These are phyloP conservation scores for Exidia glandulosa DNA, from an alignment of 768 basidiomycete species.

Conservation along the genomic window DNA sequence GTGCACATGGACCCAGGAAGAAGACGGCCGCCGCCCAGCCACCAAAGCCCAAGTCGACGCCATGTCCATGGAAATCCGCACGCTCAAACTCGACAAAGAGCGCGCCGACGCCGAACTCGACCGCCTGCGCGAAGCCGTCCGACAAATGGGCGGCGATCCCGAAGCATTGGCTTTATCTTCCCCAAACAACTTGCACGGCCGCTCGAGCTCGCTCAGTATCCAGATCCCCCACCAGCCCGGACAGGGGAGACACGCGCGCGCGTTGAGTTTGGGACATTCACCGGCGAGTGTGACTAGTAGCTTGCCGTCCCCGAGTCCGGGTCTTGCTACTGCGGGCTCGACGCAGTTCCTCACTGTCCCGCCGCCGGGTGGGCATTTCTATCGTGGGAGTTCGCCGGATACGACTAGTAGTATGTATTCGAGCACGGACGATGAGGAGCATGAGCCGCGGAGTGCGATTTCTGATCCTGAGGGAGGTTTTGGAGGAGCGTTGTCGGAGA, in stretches of 20 bases:
- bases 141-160: not conserved
- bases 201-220: not conserved
- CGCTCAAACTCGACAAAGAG: not conserved
- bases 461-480: not conserved
- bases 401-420: not conserved
- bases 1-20: constrained; percentile 6
- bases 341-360: not conserved
- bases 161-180: not conserved
- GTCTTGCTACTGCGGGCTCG: not conserved
- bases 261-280: not conserved
- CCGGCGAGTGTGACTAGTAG: not conserved
- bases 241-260: not conserved
- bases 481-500: not conserved
- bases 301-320: not conserved
- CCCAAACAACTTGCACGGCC: not conserved
- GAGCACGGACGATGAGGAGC: not conserved
- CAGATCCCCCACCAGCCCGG: not conserved
- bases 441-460: not conserved
- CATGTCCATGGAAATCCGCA: not conserved
- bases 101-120: not conserved
- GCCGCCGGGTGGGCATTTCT: not conserved
- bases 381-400: not conserved
- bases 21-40: constrained; percentile 4
- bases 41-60: constrained; percentile 3
- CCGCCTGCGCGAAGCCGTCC: not conserved